These are phyloP conservation scores for Primulina eburnea DNA, from an alignment of 257 asterid species.

Conservation along the genomic window DNA sequence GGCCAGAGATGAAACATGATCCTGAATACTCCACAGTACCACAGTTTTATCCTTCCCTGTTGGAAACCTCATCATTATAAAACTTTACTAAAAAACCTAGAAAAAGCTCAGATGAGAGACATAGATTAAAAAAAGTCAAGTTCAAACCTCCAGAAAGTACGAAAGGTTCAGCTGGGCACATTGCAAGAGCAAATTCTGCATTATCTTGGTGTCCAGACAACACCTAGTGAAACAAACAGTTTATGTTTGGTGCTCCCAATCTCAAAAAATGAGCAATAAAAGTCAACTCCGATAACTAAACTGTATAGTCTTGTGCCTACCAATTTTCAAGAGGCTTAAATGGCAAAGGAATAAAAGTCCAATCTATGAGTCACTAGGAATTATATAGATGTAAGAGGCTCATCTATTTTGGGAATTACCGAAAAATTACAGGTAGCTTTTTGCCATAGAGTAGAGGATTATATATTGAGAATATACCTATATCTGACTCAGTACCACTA, in stretches of 20 bases:
- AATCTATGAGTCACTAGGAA: neutral
- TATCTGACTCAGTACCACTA: neutral
- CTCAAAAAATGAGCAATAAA: constrained; percentile 3
- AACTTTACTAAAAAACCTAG: constrained; percentile 18
- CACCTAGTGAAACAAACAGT: constrained; percentile 40
- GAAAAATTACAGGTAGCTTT: too few species aligned
- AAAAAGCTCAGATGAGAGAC: neutral
- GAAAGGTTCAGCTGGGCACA: constrained; percentile 94
- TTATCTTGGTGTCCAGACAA: constrained; percentile 91
- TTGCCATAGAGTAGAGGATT: neutral
- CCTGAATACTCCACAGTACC: constrained; percentile 96
- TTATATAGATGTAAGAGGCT: neutral
- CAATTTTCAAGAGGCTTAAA: neutral
- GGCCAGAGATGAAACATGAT: constrained; percentile 82
- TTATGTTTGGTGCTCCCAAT: neutral
- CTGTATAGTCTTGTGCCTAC: neutral
- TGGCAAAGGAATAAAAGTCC: neutral
- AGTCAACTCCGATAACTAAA: neutral
- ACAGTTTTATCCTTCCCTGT: constrained; percentile 95
- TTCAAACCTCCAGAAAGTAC: constrained; percentile 98
- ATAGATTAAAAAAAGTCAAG: neutral
- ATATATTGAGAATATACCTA: too few species aligned
- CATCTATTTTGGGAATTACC: too few species aligned
- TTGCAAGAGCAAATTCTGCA: constrained; percentile 98
- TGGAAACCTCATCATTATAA: constrained; percentile 22